Conservation (phyloP, 2,329 filamentous ascomycete species). For the Pseudogymnoascus sp. region DNA sequence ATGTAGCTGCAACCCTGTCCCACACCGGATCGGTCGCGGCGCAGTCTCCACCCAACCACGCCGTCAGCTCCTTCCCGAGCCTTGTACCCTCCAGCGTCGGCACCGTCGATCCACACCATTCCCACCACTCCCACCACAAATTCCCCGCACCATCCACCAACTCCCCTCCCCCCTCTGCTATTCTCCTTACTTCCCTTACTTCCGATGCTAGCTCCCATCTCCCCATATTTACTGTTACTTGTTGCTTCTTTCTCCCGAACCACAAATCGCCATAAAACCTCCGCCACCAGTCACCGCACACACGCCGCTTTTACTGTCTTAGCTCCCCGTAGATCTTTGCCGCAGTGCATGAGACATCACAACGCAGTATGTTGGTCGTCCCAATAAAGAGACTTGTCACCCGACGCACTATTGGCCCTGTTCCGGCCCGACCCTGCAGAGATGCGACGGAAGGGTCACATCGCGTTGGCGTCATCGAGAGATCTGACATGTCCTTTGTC, state of each 20-base stretch:
- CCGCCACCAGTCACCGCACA: neutral
- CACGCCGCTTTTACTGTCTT: neutral
- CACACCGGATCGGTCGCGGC: neutral
- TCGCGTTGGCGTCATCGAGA: neutral
- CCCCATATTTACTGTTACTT: neutral
- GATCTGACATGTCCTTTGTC: conserved; percentile 1
- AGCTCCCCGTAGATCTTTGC: neutral
- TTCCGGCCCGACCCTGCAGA: neutral
- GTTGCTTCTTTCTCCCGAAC: neutral
- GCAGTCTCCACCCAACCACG: neutral
- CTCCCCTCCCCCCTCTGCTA: neutral
- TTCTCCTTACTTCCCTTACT: neutral
- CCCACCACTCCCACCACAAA: neutral
- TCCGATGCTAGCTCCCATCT: neutral
- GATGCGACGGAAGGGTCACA: neutral
- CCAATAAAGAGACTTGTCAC: conserved; percentile 3
- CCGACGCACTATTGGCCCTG: neutral
- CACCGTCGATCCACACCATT: neutral
- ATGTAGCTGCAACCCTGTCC: neutral
- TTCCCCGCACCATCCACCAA: neutral
- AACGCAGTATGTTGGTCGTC: neutral
- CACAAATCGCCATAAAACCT: neutral
- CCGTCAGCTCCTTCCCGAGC: neutral
- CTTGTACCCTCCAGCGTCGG: neutral
- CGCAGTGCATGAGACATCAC: neutral